Evolutionary conservation across 1,139 yeast species (phyloP).

Genomic region (Saccharomyces hybrid): DNA sequence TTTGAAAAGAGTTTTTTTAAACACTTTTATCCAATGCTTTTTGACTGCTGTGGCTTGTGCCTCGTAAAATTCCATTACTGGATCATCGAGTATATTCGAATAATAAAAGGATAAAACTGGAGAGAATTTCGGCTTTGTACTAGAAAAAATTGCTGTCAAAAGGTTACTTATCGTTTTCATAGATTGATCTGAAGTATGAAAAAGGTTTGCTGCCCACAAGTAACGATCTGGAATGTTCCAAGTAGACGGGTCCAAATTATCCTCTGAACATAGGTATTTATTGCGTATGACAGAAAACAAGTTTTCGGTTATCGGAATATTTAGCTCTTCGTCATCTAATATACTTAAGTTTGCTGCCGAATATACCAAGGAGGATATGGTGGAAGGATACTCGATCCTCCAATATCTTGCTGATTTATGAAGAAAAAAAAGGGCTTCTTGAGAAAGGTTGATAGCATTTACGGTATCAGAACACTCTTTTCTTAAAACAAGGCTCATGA

Average conservation of each 20-base stretch:
- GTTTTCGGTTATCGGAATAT: constrained; percentile 23
- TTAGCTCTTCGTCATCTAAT: constrained; percentile 32
- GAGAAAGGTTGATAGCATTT: constrained; percentile 32
- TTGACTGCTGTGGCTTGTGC: constrained; percentile 33
- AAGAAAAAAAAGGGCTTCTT: constrained; percentile 39
- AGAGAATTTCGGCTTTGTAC: constrained; percentile 55
- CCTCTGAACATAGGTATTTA: constrained; percentile 35
- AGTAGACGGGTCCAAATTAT: constrained; percentile 41
- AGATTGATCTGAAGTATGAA: constrained; percentile 42
- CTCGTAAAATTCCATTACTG: constrained; percentile 33
- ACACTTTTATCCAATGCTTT: constrained; percentile 48
- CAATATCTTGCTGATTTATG: constrained; percentile 48
- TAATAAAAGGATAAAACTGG: constrained; percentile 47
- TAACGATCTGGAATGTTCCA: constrained; percentile 48
- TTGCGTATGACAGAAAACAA: constrained; percentile 23
- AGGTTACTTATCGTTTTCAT: constrained; percentile 42
- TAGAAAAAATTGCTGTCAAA: constrained; percentile 42
- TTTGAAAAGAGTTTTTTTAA: constrained; percentile 40
- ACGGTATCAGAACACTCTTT: constrained; percentile 23
- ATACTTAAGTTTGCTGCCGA: constrained; percentile 46
- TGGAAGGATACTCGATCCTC: constrained; percentile 46
- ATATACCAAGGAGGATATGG: constrained; percentile 46
- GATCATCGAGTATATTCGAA: constrained; percentile 45
- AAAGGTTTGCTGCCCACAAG: constrained; percentile 45
- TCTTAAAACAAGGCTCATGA: constrained; percentile 33